Evolutionary conservation across 768 basidiomycete genomes (phyloP), one percentile per base, ranked within the genome.

Genomic region (Scleroderma citrinum): DNA sequence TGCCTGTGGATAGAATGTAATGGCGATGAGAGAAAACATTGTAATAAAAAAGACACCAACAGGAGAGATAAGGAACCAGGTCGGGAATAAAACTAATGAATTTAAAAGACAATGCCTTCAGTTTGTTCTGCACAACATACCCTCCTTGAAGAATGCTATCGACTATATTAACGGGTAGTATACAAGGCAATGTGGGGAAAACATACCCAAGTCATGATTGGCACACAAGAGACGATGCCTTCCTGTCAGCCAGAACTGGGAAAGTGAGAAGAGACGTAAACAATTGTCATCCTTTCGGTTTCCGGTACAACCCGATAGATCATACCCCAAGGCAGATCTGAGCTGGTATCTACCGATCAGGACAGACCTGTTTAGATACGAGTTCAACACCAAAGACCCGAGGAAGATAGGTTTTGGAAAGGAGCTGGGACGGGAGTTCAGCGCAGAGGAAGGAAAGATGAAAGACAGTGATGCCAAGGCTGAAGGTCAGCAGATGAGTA

Each of bases 311-410:
- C 0, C 19, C 5, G 1, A 12, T 11, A 21, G 2, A 5, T 7
- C 3, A 20, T 30, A 65, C 76, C 74, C 78, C 78, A 81, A 72
- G 51, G 45, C 74, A 76, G 67, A 81, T 78, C 59, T 81, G 79
- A 1, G 70, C 73, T 5, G 80, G 78, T 61, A 81, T 80, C 80
- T 78, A 83, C 21, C 77, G 73, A 60, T 84, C 82, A 3, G 81
- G 81, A 3, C 82, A 81, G 34, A 81, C 53, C 76, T 78, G 21
- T 37, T 43, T 29, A 16, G 5, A 14, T 17, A 47, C 43, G 11
- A 55, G 19, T 29, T n/a, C 21, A 31, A 16, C 37, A 13, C 21
- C 43, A 11, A 7, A 34, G 7, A 50, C 21, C 32, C 2, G 36
- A 31, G 30, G 29, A 17, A 41, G 11, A n/a, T 17, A 13, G 8